These are phyloP conservation scores for Clavispora fructus DNA, from an alignment of 805 yeast species.

Conservation along the genomic window DNA sequence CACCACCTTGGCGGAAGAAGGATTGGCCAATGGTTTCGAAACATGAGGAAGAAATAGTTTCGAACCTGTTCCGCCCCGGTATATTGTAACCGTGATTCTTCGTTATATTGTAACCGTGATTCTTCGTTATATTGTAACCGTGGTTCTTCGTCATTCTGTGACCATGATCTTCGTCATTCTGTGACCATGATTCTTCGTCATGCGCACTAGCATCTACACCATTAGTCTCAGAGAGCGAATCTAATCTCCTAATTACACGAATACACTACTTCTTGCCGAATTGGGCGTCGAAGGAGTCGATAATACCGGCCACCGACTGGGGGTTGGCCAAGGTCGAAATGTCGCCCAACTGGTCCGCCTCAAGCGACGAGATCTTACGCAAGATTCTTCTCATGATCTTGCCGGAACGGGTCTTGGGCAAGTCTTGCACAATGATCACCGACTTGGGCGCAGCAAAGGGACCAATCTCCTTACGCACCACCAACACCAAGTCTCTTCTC, in stretches of 20 bases:
- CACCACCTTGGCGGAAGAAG: too few species aligned
- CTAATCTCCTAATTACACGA: background rate
- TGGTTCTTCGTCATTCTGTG: too few species aligned
- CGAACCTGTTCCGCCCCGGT: too few species aligned
- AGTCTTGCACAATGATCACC: constrained; percentile 65
- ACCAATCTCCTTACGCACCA: constrained; percentile 75
- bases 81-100: too few species aligned
- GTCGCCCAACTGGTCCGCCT: constrained; percentile 79
- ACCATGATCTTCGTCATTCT: too few species aligned
- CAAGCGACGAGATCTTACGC: constrained; percentile 69
- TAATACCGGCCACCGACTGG: constrained; percentile 62
- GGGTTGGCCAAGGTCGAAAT: constrained; percentile 75
- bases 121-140: too few species aligned
- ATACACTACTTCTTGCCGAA: constrained; percentile 35
- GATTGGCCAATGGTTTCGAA: too few species aligned
- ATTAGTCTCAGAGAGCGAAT: too few species aligned
- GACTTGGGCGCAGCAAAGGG: constrained; percentile 84
- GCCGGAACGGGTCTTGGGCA: constrained; percentile 84
- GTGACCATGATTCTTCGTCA: too few species aligned
- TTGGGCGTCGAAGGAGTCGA: constrained; percentile 37
- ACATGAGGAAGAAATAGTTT: too few species aligned
- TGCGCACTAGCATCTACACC: too few species aligned
- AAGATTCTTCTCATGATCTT: constrained; percentile 83
- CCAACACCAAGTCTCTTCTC: constrained; percentile 59
- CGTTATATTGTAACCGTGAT: too few species aligned